Conservation (phyloP, 306 rosid species). For the Astragalus glycyphyllos region DNA sequence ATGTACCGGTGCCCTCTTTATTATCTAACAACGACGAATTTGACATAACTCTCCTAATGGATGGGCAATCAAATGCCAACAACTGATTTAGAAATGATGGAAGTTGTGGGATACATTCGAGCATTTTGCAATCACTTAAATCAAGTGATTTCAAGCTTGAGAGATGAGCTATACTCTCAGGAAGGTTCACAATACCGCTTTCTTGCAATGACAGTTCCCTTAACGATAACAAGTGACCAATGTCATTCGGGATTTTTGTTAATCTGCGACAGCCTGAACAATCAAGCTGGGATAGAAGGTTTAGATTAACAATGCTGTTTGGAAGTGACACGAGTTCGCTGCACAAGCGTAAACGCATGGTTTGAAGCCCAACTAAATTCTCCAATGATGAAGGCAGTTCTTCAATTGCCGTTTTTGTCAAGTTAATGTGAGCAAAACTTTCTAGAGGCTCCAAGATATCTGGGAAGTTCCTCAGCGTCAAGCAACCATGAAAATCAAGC, state of each 20-base stretch:
- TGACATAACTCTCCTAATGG: conserved; percentile 26
- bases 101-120: conserved; percentile 38
- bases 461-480: conserved; percentile 36
- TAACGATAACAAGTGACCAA: conserved; percentile 10
- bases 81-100: conserved; percentile 31
- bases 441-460: conserved; percentile 35
- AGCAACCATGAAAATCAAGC: conserved; percentile 38
- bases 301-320: conserved; percentile 15
- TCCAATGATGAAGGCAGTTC: conserved; percentile 30
- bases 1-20: neutral
- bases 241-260: conserved; percentile 32
- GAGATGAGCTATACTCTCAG: conserved; percentile 35
- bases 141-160: conserved; percentile 43
- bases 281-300: conserved; percentile 20
- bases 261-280: conserved; percentile 19
- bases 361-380: conserved; percentile 9
- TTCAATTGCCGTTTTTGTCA: conserved; percentile 25
- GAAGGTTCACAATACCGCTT: conserved; percentile 32
- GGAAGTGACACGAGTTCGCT: conserved; percentile 27
- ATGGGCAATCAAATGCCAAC: conserved; percentile 40
- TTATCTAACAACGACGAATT: conserved; percentile 13
- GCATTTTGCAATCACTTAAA: conserved; percentile 38
- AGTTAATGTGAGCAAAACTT: neutral
- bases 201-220: conserved; percentile 23
- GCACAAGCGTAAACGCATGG: neutral